A percentile compares a stretch with the other conserved stretches of the same genome.
Evolutionary conservation across 73 alveolate species (phyloP).

Genomic region (Paramecium caudatum): DNA sequence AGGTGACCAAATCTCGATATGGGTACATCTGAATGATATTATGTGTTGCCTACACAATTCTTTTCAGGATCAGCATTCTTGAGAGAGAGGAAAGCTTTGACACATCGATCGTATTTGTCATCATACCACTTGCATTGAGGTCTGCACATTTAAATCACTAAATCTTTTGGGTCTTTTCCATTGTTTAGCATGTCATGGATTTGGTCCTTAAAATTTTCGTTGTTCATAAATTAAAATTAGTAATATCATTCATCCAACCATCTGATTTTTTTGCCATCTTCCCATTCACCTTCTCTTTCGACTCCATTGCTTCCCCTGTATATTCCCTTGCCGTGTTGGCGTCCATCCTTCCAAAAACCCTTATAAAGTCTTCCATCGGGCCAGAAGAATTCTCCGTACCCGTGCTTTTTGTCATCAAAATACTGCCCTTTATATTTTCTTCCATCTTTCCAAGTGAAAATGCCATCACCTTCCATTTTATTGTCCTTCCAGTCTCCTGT

Average conservation of each 20-base stretch:
- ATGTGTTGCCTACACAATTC: slow-evolving; percentile 22
- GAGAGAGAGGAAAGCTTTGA: background rate
- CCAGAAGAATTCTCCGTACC: slow-evolving; percentile 78
- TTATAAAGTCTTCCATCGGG: slow-evolving; percentile 78
- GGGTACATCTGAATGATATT: slow-evolving; percentile 43
- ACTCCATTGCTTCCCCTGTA: slow-evolving; percentile 79
- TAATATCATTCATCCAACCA: slow-evolving; percentile 77
- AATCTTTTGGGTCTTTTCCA: slow-evolving; percentile 52
- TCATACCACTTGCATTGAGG: slow-evolving; percentile 62
- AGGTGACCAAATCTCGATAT: slow-evolving; percentile 63
- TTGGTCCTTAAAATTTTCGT: slow-evolving; percentile 13
- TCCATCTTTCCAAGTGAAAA: slow-evolving; percentile 78
- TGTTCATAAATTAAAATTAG: slow-evolving; percentile 24
- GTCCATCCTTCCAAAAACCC: slow-evolving; percentile 81
- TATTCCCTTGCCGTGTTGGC: slow-evolving; percentile 82
- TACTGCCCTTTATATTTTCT: slow-evolving; percentile 72
- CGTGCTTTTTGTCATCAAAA: slow-evolving; percentile 76
- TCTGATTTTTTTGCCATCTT: slow-evolving; percentile 83
- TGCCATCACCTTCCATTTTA: slow-evolving; percentile 79
- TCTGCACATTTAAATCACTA: slow-evolving; percentile 33
- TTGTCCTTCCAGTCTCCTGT: slow-evolving; percentile 75
- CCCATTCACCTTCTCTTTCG: slow-evolving; percentile 85
- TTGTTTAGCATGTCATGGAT: slow-evolving; percentile 2
- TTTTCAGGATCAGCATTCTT: slow-evolving; percentile 65
- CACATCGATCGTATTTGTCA: slow-evolving; percentile 57